These are phyloP conservation scores for Dothistroma pini DNA, from an alignment of 2,329 filamentous ascomycete genomes.

Conservation along the genomic window DNA sequence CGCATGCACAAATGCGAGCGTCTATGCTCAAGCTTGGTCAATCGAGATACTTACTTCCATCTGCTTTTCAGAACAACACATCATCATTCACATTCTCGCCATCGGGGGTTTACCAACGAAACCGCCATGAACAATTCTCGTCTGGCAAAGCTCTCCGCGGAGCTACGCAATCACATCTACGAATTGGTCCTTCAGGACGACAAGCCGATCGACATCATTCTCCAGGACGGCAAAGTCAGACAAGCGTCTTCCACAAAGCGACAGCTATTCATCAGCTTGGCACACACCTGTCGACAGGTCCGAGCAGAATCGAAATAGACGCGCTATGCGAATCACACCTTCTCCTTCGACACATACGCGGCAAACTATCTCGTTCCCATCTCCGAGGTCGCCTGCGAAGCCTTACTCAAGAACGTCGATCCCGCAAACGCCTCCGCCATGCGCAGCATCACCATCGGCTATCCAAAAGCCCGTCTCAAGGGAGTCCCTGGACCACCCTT, in stretches of 20 bases:
- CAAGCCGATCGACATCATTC: neutral
- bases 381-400: neutral
- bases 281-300: neutral
- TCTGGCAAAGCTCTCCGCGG: neutral
- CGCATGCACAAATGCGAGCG: neutral
- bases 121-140: conserved; percentile 1
- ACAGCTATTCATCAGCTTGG: neutral
- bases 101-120: neutral
- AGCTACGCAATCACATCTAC: neutral
- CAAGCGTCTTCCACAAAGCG: neutral
- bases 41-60: neutral
- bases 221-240: neutral
- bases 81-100: too few relatives aligned
- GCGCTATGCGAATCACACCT: neutral
- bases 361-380: neutral
- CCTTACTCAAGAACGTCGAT: neutral
- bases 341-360: conserved; percentile 2
- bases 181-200: neutral
- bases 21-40: neutral
- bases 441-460: neutral
- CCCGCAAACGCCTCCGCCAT: neutral
- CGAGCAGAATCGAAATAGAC: neutral
- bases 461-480: neutral
- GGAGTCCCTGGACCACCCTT: neutral
- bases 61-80: too few relatives aligned